Conservation (phyloP, 2,329 filamentous ascomycete genomes). For the Fusarium oligoseptatum region DNA sequence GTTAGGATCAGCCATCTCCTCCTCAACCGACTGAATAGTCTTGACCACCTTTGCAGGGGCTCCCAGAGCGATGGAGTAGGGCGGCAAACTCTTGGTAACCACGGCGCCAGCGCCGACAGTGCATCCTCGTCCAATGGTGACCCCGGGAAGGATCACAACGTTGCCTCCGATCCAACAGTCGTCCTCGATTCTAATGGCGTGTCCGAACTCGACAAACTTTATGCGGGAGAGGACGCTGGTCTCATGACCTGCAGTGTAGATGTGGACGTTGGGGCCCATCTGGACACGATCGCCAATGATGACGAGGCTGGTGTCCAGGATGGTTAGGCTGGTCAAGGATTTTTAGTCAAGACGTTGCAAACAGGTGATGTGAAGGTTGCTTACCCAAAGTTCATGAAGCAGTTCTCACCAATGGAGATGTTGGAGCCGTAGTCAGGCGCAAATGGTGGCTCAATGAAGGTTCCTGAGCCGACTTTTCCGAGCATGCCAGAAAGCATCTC, state of each 20-base stretch:
- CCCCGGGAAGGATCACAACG: slow-evolving; percentile 63
- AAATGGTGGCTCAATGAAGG: slow-evolving; percentile 72
- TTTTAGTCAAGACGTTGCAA: neutral
- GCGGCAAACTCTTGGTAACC: slow-evolving; percentile 63
- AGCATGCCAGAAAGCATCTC: slow-evolving; percentile 35
- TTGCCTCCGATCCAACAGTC: slow-evolving; percentile 70
- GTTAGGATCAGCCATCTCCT: slow-evolving; percentile 44
- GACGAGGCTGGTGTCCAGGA: slow-evolving; percentile 81
- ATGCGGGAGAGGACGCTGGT: slow-evolving; percentile 68
- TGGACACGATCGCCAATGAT: slow-evolving; percentile 77
- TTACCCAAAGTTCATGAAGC: slow-evolving; percentile 69
- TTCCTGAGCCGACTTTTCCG: slow-evolving; percentile 50
- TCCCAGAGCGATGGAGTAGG: slow-evolving; percentile 63
- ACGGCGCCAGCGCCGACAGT: slow-evolving; percentile 65
- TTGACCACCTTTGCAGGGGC: slow-evolving; percentile 63
- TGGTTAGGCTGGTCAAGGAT: slow-evolving; percentile 59
- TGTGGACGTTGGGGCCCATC: slow-evolving; percentile 78
- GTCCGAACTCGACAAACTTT: slow-evolving; percentile 62
- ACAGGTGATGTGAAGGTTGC: neutral
- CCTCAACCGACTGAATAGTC: slow-evolving; percentile 56
- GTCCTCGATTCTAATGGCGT: slow-evolving; percentile 61
- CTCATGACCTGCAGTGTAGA: slow-evolving; percentile 80
- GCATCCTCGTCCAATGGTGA: slow-evolving; percentile 65
- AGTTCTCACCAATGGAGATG: slow-evolving; percentile 70
- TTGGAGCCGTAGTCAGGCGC: slow-evolving; percentile 76